These are phyloP conservation scores for Choiromyces venosus DNA, from an alignment of 495 filamentous ascomycete species.

Conservation along the genomic window DNA sequence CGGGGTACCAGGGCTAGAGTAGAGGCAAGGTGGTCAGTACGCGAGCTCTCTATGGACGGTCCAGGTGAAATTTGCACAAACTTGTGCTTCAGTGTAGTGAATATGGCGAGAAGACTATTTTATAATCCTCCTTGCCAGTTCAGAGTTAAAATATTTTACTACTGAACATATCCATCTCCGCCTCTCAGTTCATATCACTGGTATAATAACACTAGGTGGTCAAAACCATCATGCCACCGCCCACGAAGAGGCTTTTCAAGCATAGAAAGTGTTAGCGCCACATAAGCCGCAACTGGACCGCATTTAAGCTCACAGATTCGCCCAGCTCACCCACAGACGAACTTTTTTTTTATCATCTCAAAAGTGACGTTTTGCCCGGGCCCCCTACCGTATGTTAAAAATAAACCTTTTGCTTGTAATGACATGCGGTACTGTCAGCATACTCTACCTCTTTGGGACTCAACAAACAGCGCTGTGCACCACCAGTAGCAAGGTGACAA, in stretches of 20 bases:
- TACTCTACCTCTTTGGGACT: background rate
- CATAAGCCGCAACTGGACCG: background rate
- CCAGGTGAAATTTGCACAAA: background rate
- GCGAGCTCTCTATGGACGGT: background rate
- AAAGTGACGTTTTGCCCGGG: background rate
- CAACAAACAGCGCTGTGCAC: background rate
- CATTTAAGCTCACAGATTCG: background rate
- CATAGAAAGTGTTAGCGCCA: background rate
- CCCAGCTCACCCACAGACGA: background rate
- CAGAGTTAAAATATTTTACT: background rate
- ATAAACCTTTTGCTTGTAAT: background rate
- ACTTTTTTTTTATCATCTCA: background rate
- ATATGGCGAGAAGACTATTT: slow-evolving; percentile 1
- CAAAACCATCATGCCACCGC: background rate
- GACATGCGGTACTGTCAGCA: background rate
- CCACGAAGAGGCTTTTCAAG: background rate
- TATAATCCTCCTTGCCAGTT: background rate
- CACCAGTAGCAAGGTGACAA: background rate
- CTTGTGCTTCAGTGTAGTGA: background rate
- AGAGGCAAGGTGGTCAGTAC: slow-evolving; percentile 41
- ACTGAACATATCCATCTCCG: background rate
- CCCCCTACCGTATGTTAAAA: background rate
- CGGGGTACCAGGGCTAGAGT: background rate
- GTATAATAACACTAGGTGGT: background rate
- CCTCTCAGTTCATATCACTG: background rate